phyloP scores from a whole-genome alignment of 2,329 filamentous ascomycete species.

The Fusarium mangiferae region DNA sequence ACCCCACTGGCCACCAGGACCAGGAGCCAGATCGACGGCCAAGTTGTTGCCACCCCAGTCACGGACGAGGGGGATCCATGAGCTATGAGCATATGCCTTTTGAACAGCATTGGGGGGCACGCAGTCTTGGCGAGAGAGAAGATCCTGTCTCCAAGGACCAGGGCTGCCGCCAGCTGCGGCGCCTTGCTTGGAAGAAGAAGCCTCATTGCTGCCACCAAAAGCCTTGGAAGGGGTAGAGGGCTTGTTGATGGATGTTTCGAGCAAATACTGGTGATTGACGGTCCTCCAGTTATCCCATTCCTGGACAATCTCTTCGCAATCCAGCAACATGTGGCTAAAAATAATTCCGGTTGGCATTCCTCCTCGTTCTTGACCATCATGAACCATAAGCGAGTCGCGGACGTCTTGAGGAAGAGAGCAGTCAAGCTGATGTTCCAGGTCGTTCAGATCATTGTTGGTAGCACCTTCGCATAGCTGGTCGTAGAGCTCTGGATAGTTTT shows the following conservation, averaged over 20 bases:
- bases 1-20: slow-evolving; percentile 90
- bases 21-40: slow-evolving; percentile 90
- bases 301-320: slow-evolving; percentile 97
- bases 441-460: slow-evolving; percentile 94
- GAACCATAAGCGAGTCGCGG: slow-evolving; percentile 87
- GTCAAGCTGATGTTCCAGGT: slow-evolving; percentile 94
- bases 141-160: slow-evolving; percentile 81
- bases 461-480: slow-evolving; percentile 94
- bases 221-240: slow-evolving; percentile 77
- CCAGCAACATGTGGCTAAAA: slow-evolving; percentile 93
- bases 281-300: slow-evolving; percentile 97
- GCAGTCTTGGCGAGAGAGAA: slow-evolving; percentile 85
- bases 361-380: slow-evolving; percentile 97
- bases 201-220: slow-evolving; percentile 71
- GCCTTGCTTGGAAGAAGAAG: slow-evolving; percentile 74
- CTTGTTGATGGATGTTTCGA: slow-evolving; percentile 65
- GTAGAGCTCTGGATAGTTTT: slow-evolving; percentile 92
- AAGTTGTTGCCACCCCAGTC: slow-evolving; percentile 99
- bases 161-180: slow-evolving; percentile 66
- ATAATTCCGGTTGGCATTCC: slow-evolving; percentile 91
- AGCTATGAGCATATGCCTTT: slow-evolving; percentile 91
- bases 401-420: slow-evolving; percentile 94
- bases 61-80: slow-evolving; percentile 94
- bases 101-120: slow-evolving; percentile 88
- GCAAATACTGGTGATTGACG: slow-evolving; percentile 90